Percentiles rank a stretch among this genome's conserved stretches.
Evolutionary conservation across 176 grass and related monocot species (phyloP).

Genomic region (Hordeum marinum): DNA sequence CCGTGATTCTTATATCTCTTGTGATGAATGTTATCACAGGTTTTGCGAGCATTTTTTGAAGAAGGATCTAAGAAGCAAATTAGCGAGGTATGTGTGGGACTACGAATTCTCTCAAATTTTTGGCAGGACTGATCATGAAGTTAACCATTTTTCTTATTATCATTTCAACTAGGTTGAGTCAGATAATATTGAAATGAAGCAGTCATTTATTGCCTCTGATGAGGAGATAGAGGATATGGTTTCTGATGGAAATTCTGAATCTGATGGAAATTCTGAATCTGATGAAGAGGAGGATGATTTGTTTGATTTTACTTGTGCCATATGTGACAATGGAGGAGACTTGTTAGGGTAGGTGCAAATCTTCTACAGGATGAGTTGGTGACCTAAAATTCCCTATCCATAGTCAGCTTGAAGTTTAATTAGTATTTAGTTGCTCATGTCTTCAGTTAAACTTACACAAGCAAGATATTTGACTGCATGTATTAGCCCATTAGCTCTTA

Average conservation of each 20-base stretch:
- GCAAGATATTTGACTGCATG: not conserved
- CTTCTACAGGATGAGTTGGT: slow-evolving; percentile 1
- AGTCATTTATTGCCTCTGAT: slow-evolving; percentile 61
- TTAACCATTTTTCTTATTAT: slow-evolving; percentile 11
- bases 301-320: slow-evolving; percentile 75
- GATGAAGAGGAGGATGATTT: slow-evolving; percentile 74
- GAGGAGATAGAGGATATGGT: slow-evolving; percentile 49
- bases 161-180: slow-evolving; percentile 41
- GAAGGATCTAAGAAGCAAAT: slow-evolving; percentile 15
- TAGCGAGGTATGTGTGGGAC: slow-evolving; percentile 23
- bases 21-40: slow-evolving; percentile 26
- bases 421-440: not conserved
- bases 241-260: slow-evolving; percentile 29
- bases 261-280: slow-evolving; percentile 43
- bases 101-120: not conserved
- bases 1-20: not conserved
- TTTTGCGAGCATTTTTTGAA: slow-evolving; percentile 29
- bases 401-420: not conserved
- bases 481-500: slow-evolving; percentile 8
- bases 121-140: not conserved
- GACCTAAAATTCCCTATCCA: not conserved
- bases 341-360: slow-evolving; percentile 55
- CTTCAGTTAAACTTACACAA: not conserved
- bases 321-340: slow-evolving; percentile 89
- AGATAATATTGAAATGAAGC: slow-evolving; percentile 44